These are phyloP conservation scores for Cordyceps javanica DNA, from an alignment of 2,329 filamentous ascomycete genomes.

Conservation along the genomic window DNA sequence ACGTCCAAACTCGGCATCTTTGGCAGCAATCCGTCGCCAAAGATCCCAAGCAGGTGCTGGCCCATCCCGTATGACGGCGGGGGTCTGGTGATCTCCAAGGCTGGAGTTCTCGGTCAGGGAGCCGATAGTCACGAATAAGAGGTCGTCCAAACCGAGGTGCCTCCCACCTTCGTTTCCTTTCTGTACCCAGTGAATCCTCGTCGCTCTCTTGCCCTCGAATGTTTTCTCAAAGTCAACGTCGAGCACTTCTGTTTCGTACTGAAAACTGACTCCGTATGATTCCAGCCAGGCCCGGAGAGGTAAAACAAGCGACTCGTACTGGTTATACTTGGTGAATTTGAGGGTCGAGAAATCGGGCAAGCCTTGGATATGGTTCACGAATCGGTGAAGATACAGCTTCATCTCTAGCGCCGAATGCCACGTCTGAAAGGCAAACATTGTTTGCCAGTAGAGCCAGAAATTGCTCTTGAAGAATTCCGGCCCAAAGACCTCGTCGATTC, in stretches of 20 bases:
- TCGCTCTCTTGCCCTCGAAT: not conserved
- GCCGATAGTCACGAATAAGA: not conserved
- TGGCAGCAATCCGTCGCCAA: not conserved
- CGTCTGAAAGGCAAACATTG: not conserved
- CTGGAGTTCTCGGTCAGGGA: not conserved
- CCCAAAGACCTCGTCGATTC: not conserved
- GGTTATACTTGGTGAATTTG: not conserved
- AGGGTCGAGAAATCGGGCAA: not conserved
- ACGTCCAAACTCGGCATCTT: not conserved
- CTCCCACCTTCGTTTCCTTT: not conserved
- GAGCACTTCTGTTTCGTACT: not conserved
- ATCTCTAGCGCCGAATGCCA: slow-evolving; percentile 35
- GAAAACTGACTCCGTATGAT: not conserved
- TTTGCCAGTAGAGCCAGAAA: not conserved
- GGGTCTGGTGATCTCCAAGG: not conserved
- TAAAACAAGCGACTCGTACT: not conserved
- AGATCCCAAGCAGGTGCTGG: not conserved
- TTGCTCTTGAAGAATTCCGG: not conserved
- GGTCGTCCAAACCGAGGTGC: not conserved
- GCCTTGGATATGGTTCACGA: not conserved
- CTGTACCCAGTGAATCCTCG: not conserved
- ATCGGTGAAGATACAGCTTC: slow-evolving; percentile 21
- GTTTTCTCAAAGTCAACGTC: not conserved
- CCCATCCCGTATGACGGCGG: not conserved
- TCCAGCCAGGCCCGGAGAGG: not conserved